Conservation (phyloP, 2,329 filamentous ascomycete species). For the Coniochaeta prunicola region DNA sequence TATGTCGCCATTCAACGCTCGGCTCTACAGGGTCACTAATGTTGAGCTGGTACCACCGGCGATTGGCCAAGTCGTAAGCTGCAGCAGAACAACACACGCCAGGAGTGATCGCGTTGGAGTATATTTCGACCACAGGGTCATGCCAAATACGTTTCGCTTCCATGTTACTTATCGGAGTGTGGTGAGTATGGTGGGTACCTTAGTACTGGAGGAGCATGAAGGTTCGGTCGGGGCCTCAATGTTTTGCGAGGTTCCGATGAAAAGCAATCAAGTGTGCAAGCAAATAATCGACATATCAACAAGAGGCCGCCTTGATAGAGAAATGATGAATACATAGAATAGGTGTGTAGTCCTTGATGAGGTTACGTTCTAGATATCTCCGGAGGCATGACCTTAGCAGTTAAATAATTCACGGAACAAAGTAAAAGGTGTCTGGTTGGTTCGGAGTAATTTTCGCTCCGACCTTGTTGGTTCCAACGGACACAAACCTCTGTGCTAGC, state of each 20-base stretch:
- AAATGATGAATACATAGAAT: no score
- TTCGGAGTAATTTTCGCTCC: no score
- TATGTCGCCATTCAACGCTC: constrained; percentile 5
- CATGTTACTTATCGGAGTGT: neutral
- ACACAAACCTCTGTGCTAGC: no score
- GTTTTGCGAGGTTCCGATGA: neutral
- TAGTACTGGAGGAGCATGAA: no score
- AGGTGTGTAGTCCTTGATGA: no score
- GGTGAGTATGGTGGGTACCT: neutral
- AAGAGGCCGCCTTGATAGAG: neutral
- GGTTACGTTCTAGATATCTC: no score
- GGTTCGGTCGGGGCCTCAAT: neutral
- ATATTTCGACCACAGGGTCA: constrained; percentile 9
- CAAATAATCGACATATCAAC: neutral
- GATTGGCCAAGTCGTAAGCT: constrained; percentile 11
- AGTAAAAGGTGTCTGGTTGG: no score
- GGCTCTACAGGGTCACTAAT: constrained; percentile 5
- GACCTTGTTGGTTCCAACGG: no score
- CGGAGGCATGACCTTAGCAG: no score
- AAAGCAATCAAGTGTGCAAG: neutral
- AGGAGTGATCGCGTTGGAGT: constrained; percentile 5
- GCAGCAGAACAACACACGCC: constrained; percentile 5
- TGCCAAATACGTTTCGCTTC: constrained; percentile 7
- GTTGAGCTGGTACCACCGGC: constrained; percentile 12
- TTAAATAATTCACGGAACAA: no score